Base-by-base conservation (phyloP, 2,329 filamentous ascomycete species). In the Ophiostoma angusticollis region DNA sequence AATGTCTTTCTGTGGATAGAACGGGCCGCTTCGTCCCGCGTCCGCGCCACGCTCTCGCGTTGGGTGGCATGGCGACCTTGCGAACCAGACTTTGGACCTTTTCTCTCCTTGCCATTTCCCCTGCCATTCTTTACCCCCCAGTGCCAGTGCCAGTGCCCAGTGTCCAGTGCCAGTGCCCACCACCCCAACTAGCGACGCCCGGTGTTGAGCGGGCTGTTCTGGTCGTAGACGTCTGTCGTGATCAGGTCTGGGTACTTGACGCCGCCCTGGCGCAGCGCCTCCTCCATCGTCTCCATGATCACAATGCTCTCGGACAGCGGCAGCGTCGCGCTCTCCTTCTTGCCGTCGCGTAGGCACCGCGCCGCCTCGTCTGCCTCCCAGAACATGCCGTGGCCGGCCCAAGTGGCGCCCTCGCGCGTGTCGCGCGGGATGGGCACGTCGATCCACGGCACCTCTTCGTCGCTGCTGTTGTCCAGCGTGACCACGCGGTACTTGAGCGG, bases 311-410 rank as follows among this genome's bases (percentile, higher is more conserved):
- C 86, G 32, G 74, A 68, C 65, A 74, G 73, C 16, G 78, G 74
- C 58, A 91, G 62, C 11, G 69, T 70, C 34, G 71, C 68, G 54
- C 84, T 85, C 65, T 93, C 79, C 52, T 78, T 71, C 60, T 75
- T 76, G 17, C 84, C 83, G 54, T 91, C 84, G 31, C 80, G 67
- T 41, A 93, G 42, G 41, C 58, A 61, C 25, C 58, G 54, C 19
- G 58, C 58, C 25, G 49, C 52, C 49, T 60, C 58, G 51, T 65
- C 63, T 2, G 62, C 62, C 53, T 69, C 64, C 60, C 60, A 65
- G 45, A 84, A 91, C 83, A 93, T 91, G 35, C 84, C 85, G 47
- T 84, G 79, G 9, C 84, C 84, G 61, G 62, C 68, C 39, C 37
- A 42, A 11, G n/a, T 24, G 17, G 19, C 27, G 47, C 53, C 48